Evolutionary conservation across 306 rosid species (phyloP).

Genomic region (Mucuna pruriens): DNA sequence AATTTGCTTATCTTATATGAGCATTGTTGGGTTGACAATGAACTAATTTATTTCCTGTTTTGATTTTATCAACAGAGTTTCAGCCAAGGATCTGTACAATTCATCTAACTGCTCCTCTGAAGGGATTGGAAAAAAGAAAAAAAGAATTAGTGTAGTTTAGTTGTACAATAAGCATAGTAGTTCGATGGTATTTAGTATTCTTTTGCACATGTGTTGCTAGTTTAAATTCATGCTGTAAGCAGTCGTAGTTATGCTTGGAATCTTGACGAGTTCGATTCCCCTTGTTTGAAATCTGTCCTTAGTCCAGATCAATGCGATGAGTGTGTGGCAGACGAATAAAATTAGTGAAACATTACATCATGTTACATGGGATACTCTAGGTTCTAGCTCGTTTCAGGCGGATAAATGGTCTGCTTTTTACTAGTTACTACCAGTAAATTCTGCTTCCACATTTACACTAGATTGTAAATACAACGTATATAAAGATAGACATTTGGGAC

Average conservation of each 20-base stretch:
- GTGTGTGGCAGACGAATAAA: background rate
- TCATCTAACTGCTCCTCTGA: conserved; percentile 44
- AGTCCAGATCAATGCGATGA: background rate
- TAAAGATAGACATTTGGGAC: background rate
- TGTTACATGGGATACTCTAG: background rate
- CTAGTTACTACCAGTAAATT: background rate
- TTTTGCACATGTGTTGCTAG: conserved; percentile 33
- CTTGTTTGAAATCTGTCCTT: background rate
- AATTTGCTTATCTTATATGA: conserved; percentile 5
- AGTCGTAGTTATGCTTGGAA: conserved; percentile 18
- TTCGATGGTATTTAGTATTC: conserved; percentile 34
- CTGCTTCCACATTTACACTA: background rate
- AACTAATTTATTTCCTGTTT: conserved; percentile 25
- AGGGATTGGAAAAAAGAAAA: conserved; percentile 28
- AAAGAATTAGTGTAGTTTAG: conserved; percentile 10
- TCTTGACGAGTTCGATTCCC: background rate
- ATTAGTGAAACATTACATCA: background rate
- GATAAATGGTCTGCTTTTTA: background rate
- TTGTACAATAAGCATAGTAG: conserved; percentile 28
- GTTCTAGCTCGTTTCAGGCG: background rate
- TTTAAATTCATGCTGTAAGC: conserved; percentile 30
- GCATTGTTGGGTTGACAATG: background rate
- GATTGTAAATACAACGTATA: background rate
- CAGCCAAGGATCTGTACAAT: conserved; percentile 40
- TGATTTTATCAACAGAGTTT: conserved; percentile 45